Evolutionary conservation across 2,329 filamentous ascomycete genomes (phyloP), one percentile per base, ranked within the genome.

Genomic region (Bipolaris victoriae): DNA sequence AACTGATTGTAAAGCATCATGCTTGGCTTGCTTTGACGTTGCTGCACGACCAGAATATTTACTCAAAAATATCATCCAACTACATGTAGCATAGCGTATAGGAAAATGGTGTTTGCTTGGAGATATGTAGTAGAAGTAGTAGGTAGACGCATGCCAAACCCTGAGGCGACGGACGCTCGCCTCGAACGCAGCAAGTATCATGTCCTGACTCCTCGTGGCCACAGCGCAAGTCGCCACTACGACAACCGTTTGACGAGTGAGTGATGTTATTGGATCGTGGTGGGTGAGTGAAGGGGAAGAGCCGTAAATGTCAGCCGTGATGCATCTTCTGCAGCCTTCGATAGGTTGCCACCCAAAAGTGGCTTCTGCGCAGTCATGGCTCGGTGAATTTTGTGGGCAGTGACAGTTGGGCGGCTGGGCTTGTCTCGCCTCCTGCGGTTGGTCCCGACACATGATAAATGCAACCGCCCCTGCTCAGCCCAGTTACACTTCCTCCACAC

Each of bases 361-460:
- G 46, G 62, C 47, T 59, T 47, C 53, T 52, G 68, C 64, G 61
- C 61, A 60, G 55, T 22, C 65, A 49, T 55, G 60, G 64, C 52
- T 60, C 66, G 67, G 70, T 71, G 70, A 71, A 75, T 65, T 64
- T 66, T 67, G 60, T 64, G 58, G 60, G 64, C 64, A 61, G 49
- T 45, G 49, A 47, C 44, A 48, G 49, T 53, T 52, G 52, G 47
- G 52, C 63, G 66, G 65, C 63, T 50, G 60, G 59, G 43, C 43
- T 20, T 65, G 63, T 58, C 55, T 64, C 63, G 66, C 58, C 57
- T 61, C 33, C 52, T 54, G 59, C 63, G 60, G 59, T 63, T 55
- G 51, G 39, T 47, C 60, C 55, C 52, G 50, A 65, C 61, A 64
- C 56, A 62, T 62, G 56, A 67, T 64, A 67, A 70, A 69, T 55